These are phyloP conservation scores for Sporothrix pseudoabietina DNA, from an alignment of 2,329 filamentous ascomycete genomes.

Conservation along the genomic window DNA sequence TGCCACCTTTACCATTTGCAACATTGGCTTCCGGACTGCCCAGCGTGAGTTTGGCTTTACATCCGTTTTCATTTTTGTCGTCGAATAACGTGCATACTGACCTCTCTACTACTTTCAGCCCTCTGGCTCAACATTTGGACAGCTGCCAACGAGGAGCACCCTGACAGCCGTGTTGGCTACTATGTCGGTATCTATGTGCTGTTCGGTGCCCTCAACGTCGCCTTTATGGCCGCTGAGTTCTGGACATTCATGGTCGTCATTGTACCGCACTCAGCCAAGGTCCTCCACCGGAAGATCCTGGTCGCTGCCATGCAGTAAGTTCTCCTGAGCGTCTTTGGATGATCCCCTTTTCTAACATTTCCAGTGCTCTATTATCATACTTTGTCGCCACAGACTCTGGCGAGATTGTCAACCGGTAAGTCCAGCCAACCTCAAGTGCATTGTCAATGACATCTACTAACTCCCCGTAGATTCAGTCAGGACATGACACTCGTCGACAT, in stretches of 20 bases:
- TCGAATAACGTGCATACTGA: constrained; percentile 2
- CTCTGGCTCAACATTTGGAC: constrained; percentile 54
- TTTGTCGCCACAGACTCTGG: constrained; percentile 43
- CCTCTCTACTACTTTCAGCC: constrained; percentile 34
- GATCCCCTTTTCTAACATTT: neutral
- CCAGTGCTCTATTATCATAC: constrained; percentile 41
- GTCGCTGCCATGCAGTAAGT: constrained; percentile 34
- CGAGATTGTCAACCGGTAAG: constrained; percentile 40
- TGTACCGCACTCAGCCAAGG: constrained; percentile 40
- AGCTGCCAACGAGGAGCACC: constrained; percentile 45
- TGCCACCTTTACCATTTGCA: constrained; percentile 27
- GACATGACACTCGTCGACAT: constrained; percentile 31
- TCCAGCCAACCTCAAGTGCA: neutral
- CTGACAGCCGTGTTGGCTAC: constrained; percentile 44
- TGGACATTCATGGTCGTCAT: constrained; percentile 41
- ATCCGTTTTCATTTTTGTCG: neutral
- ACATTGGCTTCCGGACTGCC: constrained; percentile 29
- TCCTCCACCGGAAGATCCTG: constrained; percentile 39
- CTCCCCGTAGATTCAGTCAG: constrained; percentile 27
- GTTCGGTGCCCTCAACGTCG: constrained; percentile 36
- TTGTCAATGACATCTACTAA: neutral
- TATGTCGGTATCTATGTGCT: constrained; percentile 45
- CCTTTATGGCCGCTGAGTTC: constrained; percentile 29
- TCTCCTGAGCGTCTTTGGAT: neutral
- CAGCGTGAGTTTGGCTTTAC: constrained; percentile 35